These are phyloP conservation scores for Pontederia crassipes DNA, from an alignment of 176 grass and related monocot genomes.

Conservation along the genomic window DNA sequence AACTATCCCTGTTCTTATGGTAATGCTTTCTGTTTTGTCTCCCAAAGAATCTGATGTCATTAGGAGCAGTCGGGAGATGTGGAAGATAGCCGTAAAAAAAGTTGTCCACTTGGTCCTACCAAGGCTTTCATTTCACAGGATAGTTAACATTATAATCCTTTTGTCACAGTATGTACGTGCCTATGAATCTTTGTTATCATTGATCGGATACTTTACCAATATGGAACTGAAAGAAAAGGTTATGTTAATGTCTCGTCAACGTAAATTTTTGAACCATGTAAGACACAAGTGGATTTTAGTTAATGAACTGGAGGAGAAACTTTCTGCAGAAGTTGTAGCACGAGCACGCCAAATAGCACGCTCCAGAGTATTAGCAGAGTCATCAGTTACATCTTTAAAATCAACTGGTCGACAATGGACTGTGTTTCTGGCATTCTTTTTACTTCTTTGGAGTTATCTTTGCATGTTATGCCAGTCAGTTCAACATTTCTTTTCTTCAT, in stretches of 20 bases:
- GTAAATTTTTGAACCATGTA: too few species aligned
- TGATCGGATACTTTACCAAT: conserved; percentile 48
- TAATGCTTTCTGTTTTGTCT: conserved; percentile 5
- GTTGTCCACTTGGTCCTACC: conserved; percentile 7
- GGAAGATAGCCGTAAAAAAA: conserved; percentile 40
- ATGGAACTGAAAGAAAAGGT: not conserved
- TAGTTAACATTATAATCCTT: conserved; percentile 25
- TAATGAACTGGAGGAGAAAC: conserved; percentile 52
- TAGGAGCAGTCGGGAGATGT: conserved; percentile 59
- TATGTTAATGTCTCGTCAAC: too few species aligned
- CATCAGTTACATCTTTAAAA: not conserved
- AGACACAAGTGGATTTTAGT: conserved; percentile 26
- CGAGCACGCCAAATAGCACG: conserved; percentile 53
- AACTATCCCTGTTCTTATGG: too few species aligned
- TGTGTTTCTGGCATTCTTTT: too few species aligned
- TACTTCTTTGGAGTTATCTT: too few species aligned
- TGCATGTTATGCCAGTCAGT: too few species aligned
- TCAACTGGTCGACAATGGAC: too few species aligned
- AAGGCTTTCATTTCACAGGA: too few species aligned
- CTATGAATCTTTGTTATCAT: conserved; percentile 52
- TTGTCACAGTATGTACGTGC: conserved; percentile 55
- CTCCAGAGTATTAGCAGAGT: conserved; percentile 22
- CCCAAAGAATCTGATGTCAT: conserved; percentile 27
- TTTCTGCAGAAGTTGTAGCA: conserved; percentile 58
- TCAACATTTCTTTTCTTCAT: too few species aligned